A percentile compares a stretch with the other conserved stretches of the same genome.
Conservation (phyloP, 371 early-diverging fungal species). For the Choanephora cucurbitarum region DNA sequence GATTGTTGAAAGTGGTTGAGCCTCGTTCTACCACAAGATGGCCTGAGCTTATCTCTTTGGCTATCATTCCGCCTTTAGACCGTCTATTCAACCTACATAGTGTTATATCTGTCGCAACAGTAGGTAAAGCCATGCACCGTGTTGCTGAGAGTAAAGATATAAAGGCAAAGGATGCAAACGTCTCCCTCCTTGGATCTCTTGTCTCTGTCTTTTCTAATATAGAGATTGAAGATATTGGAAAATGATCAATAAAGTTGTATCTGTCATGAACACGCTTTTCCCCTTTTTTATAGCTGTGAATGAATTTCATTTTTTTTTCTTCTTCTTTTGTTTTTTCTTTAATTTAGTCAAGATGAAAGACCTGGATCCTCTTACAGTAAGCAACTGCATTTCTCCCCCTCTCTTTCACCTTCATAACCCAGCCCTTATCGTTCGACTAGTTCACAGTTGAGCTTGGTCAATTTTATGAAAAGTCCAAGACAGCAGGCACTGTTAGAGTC, state of each 20-base stretch:
- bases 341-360: slow-evolving; percentile 46
- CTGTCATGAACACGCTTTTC: too few species aligned
- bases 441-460: slow-evolving; percentile 52
- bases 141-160: slow-evolving; percentile 14
- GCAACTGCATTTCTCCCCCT: too few species aligned
- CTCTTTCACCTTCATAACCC: too few species aligned
- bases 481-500: slow-evolving; percentile 45
- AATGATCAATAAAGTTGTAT: slow-evolving; percentile 9
- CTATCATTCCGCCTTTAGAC: slow-evolving; percentile 17
- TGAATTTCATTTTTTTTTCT: slow-evolving; percentile 7
- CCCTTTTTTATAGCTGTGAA: too few species aligned
- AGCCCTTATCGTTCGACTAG: too few species aligned
- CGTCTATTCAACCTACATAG: slow-evolving; percentile 19
- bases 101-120: slow-evolving; percentile 26
- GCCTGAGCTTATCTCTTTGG: slow-evolving; percentile 19
- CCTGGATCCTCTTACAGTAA: slow-evolving; percentile 40
- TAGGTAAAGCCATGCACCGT: slow-evolving; percentile 41
- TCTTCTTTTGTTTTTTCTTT: not conserved
- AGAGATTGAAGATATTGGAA: slow-evolving; percentile 18
- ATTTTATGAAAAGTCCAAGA: slow-evolving; percentile 42
- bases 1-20: slow-evolving; percentile 52
- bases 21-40: slow-evolving; percentile 22
- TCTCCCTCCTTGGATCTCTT: slow-evolving; percentile 12
- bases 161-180: slow-evolving; percentile 8
- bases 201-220: slow-evolving; percentile 6